Base-by-base conservation (phyloP, 768 basidiomycete species). In the Mrakia blollopis region DNA sequence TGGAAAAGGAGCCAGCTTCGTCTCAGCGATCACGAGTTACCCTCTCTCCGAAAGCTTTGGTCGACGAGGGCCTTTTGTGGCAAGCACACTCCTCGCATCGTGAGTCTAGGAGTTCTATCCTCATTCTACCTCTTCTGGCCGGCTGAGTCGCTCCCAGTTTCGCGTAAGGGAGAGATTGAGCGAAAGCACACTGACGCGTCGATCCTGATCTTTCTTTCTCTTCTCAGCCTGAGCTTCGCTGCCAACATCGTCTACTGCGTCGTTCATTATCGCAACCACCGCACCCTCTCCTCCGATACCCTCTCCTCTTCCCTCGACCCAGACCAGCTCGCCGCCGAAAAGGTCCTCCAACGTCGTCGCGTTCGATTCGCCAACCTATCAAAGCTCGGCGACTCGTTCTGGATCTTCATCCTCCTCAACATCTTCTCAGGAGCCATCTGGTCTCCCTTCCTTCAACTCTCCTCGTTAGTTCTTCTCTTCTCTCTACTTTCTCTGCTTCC, bases 371-470 rank as follows among this genome's bases (percentile, higher is more conserved):
- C 67, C 39, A 67, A 91, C 77, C 86, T 92, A 54, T 86, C 87
- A 2, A 87, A 87, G 79, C 85, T 92, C 6, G 91, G 91, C 5
- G 91, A 92, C 81, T 85, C 90, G 16, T 81, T 81, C 62, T 81
- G 81, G 80, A 41, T 79, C 30, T 92, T 92, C 81, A 88, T 92
- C 75, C 89, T 87, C 2, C 80, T 91, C n/a, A 92, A 92, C 78
- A 82, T 92, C 18, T 84, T 92, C 23, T 93, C 90, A 78, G 91
- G 91, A 25, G 85, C 88, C 78, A 88, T 92, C 50, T 92, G 91
- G 91, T 85, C 88, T 4, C 92, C 91, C 4, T 92, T 91, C 81
- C 88, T 88, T 16, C 91, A 92, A 80, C 88, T 93, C 61, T 88
- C 90, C 18, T 86, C 91, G 91, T 91, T 81, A 81, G 89, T 76